Evolutionary conservation across 1,284 basidiomycete species (phyloP).

Genomic region (Pseudomicrostroma phylloplanum): DNA sequence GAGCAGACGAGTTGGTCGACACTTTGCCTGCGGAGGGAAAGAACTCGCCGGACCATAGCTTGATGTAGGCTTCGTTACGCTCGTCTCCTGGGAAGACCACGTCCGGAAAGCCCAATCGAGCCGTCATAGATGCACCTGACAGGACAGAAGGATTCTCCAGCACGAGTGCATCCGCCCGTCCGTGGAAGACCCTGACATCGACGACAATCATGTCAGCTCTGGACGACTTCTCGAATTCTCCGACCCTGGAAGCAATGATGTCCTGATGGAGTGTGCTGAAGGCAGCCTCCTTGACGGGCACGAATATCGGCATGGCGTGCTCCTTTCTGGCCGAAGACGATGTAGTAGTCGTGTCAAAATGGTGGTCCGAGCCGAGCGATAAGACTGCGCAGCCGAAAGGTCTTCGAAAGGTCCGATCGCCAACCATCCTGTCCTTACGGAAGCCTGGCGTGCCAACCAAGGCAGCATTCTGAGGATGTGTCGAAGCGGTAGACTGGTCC

Average conservation of each 20-base stretch:
- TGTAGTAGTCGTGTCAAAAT: conserved; percentile 59
- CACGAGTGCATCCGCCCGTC: conserved; percentile 67
- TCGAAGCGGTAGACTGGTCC: conserved; percentile 56
- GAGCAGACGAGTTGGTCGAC: conserved; percentile 26
- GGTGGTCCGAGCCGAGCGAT: conserved; percentile 64
- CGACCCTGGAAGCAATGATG: conserved; percentile 72
- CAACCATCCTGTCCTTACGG: conserved; percentile 28
- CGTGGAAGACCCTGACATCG: conserved; percentile 83
- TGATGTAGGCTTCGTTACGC: conserved; percentile 92
- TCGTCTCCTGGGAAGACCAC: conserved; percentile 86
- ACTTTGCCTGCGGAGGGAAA: conserved; percentile 36
- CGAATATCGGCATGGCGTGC: conserved; percentile 80
- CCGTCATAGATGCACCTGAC: conserved; percentile 71
- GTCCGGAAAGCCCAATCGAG: conserved; percentile 91
- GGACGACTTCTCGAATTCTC: conserved; percentile 76
- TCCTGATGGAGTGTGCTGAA: conserved; percentile 94
- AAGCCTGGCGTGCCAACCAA: conserved; percentile 13
- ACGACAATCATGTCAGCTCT: conserved; percentile 81
- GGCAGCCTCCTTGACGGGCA: conserved; percentile 70
- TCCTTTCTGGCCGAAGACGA: conserved; percentile 55
- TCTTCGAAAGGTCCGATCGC: conserved; percentile 59
- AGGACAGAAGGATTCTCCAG: conserved; percentile 81
- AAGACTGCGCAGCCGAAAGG: conserved; percentile 91
- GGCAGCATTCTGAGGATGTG: conserved; percentile 1
- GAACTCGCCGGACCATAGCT: conserved; percentile 48